These are phyloP conservation scores for Blumeriella jaapii DNA, from an alignment of 2,329 filamentous ascomycete species.

Conservation along the genomic window DNA sequence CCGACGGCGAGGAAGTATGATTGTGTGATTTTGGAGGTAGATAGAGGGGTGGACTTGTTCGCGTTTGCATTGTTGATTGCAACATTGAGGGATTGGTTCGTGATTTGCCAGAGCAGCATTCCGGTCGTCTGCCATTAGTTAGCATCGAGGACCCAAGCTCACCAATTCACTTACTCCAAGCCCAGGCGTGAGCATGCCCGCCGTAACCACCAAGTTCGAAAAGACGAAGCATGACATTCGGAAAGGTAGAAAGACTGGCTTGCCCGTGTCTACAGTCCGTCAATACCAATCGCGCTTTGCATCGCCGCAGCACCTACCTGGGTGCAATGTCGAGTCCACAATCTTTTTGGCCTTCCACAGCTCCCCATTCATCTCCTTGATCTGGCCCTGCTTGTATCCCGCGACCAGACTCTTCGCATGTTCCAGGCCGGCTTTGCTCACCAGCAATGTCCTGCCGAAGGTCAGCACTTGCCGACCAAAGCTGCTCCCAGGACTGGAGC, in stretches of 20 bases:
- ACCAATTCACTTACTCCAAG: conserved; percentile 44
- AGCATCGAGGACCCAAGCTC: conserved; percentile 6
- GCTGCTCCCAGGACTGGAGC: conserved; percentile 2
- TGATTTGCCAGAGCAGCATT: conserved; percentile 86
- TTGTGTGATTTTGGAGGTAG: conserved; percentile 67
- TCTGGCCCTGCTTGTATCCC: conserved; percentile 76
- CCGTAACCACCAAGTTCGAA: conserved; percentile 88
- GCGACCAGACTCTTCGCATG: conserved; percentile 72
- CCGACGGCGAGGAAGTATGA: conserved; percentile 88
- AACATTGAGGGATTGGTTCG: conserved; percentile 96
- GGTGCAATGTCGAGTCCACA: conserved; percentile 91
- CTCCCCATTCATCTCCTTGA: conserved; percentile 73
- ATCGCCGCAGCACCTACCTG: conserved; percentile 47
- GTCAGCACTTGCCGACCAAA: conserved; percentile 12
- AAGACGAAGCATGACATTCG: conserved; percentile 95
- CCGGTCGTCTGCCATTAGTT: conserved; percentile 50
- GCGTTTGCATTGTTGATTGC: conserved; percentile 96
- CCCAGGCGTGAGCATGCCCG: conserved; percentile 90
- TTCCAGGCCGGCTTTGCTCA: conserved; percentile 67
- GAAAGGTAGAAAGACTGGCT: conserved; percentile 86
- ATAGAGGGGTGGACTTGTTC: conserved; percentile 90
- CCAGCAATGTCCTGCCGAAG: conserved; percentile 64
- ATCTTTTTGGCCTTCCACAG: conserved; percentile 95
- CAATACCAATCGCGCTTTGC: conserved; percentile 3
- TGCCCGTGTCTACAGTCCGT: conserved; percentile 61